Conservation (phyloP, 2,329 filamentous ascomycete genomes). For the Thielaviopsis musarum region DNA sequence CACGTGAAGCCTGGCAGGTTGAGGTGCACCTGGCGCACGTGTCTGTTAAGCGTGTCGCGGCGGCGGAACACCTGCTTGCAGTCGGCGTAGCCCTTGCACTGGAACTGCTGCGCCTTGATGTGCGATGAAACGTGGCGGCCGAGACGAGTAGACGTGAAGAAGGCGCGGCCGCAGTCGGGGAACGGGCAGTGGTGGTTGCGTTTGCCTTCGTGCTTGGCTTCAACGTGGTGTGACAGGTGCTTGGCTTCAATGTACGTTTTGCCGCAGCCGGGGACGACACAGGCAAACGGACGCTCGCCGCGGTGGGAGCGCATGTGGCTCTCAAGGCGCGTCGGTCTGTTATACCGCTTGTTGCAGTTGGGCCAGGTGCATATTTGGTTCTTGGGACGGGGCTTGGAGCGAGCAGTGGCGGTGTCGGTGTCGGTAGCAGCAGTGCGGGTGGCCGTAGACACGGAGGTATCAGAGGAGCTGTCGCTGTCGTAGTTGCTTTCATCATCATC, state of each 20-base stretch:
- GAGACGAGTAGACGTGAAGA: slow-evolving; percentile 63
- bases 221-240: slow-evolving; percentile 72
- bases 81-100: slow-evolving; percentile 50
- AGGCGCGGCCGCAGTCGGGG: slow-evolving; percentile 59
- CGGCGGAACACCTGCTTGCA: slow-evolving; percentile 75
- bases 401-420: slow-evolving; percentile 24
- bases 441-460: slow-evolving; percentile 14
- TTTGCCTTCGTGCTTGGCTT: slow-evolving; percentile 59
- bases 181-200: slow-evolving; percentile 56
- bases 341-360: slow-evolving; percentile 68
- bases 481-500: slow-evolving; percentile 7
- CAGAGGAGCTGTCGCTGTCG: slow-evolving; percentile 1
- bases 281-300: slow-evolving; percentile 66
- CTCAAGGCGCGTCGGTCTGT: slow-evolving; percentile 63
- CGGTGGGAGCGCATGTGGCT: slow-evolving; percentile 74
- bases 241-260: slow-evolving; percentile 79
- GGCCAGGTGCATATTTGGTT: slow-evolving; percentile 48
- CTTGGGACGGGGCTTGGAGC: slow-evolving; percentile 46
- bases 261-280: slow-evolving; percentile 50
- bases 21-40: slow-evolving; percentile 63
- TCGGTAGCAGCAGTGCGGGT: slow-evolving; percentile 19
- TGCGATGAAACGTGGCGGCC: slow-evolving; percentile 66
- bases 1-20: slow-evolving; percentile 57
- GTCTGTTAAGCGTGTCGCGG: slow-evolving; percentile 67
- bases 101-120: slow-evolving; percentile 56